phyloP scores from a whole-genome alignment of 164 flowering plant genomes.

The Santalum album region DNA sequence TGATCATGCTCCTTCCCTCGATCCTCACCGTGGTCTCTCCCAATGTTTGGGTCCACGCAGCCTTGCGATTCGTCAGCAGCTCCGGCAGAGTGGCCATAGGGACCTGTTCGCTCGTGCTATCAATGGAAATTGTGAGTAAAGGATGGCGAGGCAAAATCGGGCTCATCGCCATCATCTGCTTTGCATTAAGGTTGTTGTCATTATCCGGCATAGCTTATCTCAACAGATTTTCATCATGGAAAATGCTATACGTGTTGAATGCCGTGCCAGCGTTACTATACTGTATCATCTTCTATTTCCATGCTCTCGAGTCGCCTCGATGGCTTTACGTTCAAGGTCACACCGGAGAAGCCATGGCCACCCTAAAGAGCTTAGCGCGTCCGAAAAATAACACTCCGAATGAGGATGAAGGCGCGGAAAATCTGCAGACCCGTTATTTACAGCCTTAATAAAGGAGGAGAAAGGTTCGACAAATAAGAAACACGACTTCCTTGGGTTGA shows the following conservation, averaged over 20 bases:
- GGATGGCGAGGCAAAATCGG: conserved; percentile 54
- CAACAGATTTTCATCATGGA: conserved; percentile 38
- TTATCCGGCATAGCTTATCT: conserved; percentile 48
- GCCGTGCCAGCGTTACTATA: conserved; percentile 40
- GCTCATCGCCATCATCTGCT: conserved; percentile 39
- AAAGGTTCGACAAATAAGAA: background rate
- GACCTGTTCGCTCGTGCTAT: conserved; percentile 42
- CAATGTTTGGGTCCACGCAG: conserved; percentile 41
- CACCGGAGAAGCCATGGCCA: conserved; percentile 39
- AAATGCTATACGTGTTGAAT: conserved; percentile 40
- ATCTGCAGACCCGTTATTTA: no score
- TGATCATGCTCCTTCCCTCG: background rate
- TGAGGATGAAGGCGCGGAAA: no score
- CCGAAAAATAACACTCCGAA: no score
- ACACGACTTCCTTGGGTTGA: conserved; percentile 27
- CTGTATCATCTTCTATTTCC: conserved; percentile 22
- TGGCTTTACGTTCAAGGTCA: conserved; percentile 60
- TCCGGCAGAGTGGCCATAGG: conserved; percentile 53
- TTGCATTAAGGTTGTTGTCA: conserved; percentile 59
- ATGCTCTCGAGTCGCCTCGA: conserved; percentile 60
- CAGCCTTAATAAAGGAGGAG: background rate
- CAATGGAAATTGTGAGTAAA: conserved; percentile 55
- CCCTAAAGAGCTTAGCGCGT: conserved; percentile 18
- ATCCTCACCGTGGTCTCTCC: background rate
- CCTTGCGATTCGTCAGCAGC: conserved; percentile 41